These are phyloP conservation scores for Zygosaccharomyces kombuchaensis DNA, from an alignment of 805 yeast species.

Conservation along the genomic window DNA sequence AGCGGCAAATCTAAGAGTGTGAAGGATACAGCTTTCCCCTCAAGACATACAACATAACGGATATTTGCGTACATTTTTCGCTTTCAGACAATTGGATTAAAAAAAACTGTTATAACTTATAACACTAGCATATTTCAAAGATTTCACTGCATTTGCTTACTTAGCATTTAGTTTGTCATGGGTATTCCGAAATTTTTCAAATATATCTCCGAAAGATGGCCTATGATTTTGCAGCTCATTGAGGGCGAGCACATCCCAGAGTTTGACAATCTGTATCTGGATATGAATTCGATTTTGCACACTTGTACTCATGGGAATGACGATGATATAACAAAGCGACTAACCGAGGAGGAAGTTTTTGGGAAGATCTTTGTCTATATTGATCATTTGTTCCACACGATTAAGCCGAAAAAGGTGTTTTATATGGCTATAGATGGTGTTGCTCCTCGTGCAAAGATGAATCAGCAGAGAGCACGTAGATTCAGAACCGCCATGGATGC, in stretches of 20 bases:
- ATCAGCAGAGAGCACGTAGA: constrained; percentile 94
- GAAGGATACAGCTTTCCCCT: background rate
- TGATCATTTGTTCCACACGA: constrained; percentile 84
- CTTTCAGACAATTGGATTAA: background rate
- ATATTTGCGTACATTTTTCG: background rate
- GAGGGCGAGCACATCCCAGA: constrained; percentile 83
- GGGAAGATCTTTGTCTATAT: constrained; percentile 90
- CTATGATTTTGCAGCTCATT: constrained; percentile 81
- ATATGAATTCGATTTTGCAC: constrained; percentile 95
- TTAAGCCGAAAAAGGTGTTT: constrained; percentile 79
- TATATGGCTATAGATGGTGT: constrained; percentile 99
- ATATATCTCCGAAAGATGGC: constrained; percentile 98
- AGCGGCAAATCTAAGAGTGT: background rate
- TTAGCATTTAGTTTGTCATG: constrained; percentile 30
- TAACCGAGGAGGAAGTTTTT: constrained; percentile 88
- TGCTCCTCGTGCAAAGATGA: constrained; percentile 98
- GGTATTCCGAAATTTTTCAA: constrained; percentile 98
- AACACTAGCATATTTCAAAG: background rate
- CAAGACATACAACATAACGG: background rate
- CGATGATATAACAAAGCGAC: constrained; percentile 52
- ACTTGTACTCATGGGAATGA: constrained; percentile 88
- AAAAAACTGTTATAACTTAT: background rate
- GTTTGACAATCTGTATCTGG: constrained; percentile 90
- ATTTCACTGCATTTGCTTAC: background rate
- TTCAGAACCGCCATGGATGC: constrained; percentile 93